Percentiles rank a stretch among this genome's conserved stretches.
phyloP scores from a whole-genome alignment of 139 green algal genomes.

The Chlamydomonas eustigma region DNA sequence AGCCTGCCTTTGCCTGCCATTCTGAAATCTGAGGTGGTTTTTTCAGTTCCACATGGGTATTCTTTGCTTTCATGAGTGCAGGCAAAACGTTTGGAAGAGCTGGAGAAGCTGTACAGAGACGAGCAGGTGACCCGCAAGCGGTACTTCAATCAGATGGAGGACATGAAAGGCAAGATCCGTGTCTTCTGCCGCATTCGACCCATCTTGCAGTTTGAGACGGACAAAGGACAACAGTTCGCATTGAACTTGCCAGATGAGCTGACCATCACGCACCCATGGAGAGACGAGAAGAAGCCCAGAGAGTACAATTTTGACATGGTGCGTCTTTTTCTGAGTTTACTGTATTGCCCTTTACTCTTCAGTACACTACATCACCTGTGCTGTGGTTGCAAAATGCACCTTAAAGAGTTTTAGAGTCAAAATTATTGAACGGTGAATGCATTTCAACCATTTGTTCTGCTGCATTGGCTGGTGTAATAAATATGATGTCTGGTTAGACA shows the following conservation, averaged over 20 bases:
- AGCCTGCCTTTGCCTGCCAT: too few species aligned
- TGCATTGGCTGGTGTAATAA: too few species aligned
- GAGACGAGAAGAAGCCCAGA: conserved; percentile 83
- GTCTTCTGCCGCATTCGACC: conserved; percentile 88
- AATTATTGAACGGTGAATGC: too few species aligned
- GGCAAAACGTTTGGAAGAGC: conserved; percentile 84
- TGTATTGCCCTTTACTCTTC: too few species aligned
- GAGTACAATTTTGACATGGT: conserved; percentile 87
- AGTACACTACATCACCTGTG: too few species aligned
- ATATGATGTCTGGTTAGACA: too few species aligned
- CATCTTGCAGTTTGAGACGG: conserved; percentile 77
- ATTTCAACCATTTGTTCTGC: too few species aligned
- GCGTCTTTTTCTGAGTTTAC: background rate
- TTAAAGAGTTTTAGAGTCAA: too few species aligned
- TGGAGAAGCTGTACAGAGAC: conserved; percentile 90
- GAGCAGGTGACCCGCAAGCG: conserved; percentile 74
- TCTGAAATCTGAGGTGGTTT: too few species aligned
- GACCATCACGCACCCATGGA: conserved; percentile 85
- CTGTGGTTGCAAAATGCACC: too few species aligned
- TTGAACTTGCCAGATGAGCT: conserved; percentile 77
- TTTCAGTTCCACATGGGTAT: too few species aligned
- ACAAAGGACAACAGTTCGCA: conserved; percentile 39
- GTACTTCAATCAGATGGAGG: conserved; percentile 86
- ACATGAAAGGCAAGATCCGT: conserved; percentile 97
- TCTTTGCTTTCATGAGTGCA: too few species aligned